Percentiles rank a stretch among this genome's conserved stretches.
Conservation (phyloP, 306 rosid species). For the Vigna mungo region DNA sequence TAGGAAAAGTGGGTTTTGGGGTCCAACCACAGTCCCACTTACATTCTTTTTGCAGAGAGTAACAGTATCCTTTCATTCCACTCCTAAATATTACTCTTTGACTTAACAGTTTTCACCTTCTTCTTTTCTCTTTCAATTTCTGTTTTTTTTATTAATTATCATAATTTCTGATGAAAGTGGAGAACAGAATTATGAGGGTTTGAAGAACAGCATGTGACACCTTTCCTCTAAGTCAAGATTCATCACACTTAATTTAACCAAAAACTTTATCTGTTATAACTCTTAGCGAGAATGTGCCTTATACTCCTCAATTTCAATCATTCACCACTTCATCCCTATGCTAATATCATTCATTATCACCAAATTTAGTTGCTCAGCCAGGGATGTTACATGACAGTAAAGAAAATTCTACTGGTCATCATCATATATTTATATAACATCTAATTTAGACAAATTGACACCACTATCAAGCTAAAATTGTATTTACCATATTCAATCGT, state of each 20-base stretch:
- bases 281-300: constrained; percentile 7
- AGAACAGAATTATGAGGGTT: constrained; percentile 76
- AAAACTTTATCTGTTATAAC: neutral
- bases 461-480: too few relatives aligned
- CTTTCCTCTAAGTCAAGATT: constrained; percentile 71
- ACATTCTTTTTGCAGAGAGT: constrained; percentile 63
- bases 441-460: too few relatives aligned
- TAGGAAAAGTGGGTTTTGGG: constrained; percentile 45
- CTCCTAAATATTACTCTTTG: constrained; percentile 43
- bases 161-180: constrained; percentile 62
- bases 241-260: constrained; percentile 46
- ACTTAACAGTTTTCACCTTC: constrained; percentile 47
- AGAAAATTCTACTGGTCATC: neutral
- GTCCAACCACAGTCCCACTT: constrained; percentile 45
- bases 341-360: neutral
- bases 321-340: constrained; percentile 18
- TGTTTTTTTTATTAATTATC: constrained; percentile 1
- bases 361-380: neutral
- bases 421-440: neutral
- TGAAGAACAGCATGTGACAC: constrained; percentile 77
- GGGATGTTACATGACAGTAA: neutral
- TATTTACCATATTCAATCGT: too few relatives aligned
- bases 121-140: constrained; percentile 24
- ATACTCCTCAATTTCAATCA: constrained; percentile 39
- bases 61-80: constrained; percentile 35